Evolutionary conservation across 108 stramenopile genomes (phyloP).

Genomic region (Pseudonitzschia multiseries): DNA sequence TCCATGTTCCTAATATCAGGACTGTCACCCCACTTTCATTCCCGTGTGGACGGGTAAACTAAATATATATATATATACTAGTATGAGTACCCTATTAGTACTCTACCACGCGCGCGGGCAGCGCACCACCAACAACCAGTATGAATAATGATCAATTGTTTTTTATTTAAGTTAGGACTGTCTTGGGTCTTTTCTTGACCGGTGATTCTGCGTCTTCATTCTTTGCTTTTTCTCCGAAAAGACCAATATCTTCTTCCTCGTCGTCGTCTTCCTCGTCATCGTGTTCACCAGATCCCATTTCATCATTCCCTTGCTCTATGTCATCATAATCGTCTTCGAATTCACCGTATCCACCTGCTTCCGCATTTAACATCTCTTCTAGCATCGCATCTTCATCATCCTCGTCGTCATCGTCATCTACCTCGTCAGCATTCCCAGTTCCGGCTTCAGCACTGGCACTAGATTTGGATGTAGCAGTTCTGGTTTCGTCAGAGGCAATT

Average conservation of each 20-base stretch:
- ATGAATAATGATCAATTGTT: too few relatives aligned
- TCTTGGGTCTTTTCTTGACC: conserved; percentile 3
- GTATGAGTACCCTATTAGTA: too few relatives aligned
- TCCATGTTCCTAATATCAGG: too few relatives aligned
- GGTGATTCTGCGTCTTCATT: background rate
- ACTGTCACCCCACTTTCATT: too few relatives aligned
- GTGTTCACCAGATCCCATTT: conserved; percentile 7
- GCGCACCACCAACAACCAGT: too few relatives aligned
- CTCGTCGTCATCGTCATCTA: conserved; percentile 44
- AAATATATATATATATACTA: too few relatives aligned
- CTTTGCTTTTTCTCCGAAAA: conserved; percentile 20
- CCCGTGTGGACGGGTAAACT: too few relatives aligned
- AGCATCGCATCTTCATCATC: conserved; percentile 70
- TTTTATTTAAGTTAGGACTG: background rate
- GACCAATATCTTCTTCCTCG: conserved; percentile 30
- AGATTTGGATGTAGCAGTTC: background rate
- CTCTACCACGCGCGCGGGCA: too few relatives aligned
- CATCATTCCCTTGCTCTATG: conserved; percentile 20
- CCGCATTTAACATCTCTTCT: conserved; percentile 70
- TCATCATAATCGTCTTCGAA: conserved; percentile 67
- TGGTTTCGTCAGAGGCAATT: background rate
- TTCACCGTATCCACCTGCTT: conserved; percentile 52
- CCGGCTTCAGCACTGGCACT: background rate
- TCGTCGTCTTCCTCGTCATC: conserved; percentile 24
- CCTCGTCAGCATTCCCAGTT: conserved; percentile 5